Base-by-base conservation (phyloP, 23 red algal species). In the Gracilaria vermiculophylla region DNA sequence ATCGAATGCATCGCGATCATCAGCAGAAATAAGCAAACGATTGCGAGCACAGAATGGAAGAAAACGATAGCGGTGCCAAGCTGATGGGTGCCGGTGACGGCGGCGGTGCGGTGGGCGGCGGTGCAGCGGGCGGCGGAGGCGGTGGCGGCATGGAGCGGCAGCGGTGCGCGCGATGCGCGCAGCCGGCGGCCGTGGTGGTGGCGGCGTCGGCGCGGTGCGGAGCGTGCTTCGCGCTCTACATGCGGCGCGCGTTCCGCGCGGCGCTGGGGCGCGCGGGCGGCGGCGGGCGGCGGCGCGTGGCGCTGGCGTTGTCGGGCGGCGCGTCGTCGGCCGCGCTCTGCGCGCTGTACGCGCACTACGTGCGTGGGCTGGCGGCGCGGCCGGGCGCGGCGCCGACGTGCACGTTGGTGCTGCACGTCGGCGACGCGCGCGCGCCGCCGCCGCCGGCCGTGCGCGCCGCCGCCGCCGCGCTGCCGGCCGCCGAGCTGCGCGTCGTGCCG, bases 291-390 rank as follows among this genome's bases (percentile, higher is more conserved):
- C 76, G 76, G 49, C 55, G 34, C 1, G 29, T 79, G 5, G 76
- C 76, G 19, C 20, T 79, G 17, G 76, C 76, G 5, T 21, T 79
- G 3, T 79, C 76, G 15, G 76, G 76, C 13, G 76, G 76, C 2
- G 31, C 49, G 1, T 17, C 34, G 8, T 79, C 76, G 11, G 33
- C 50, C 19, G 49, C 76, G 10, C 21, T 60, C 11, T 35, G 50
- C 21, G 3, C 57, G 23, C 35, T 79, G 16, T 60, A 57, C 20
- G 50, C 49, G 5, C 50, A 79, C 49, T 79, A 79, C 36, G 10
- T 57, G 39, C 39, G 31, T 60, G 36, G 49, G 19, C 76, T 79
- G 19, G 76, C 34, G 11, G 25, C 76, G 1, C 55, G 57, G 17
- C 76, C 76, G 7, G 57, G 57, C 37, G 76, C 53, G n/a, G n/a